A percentile compares a stretch with the other conserved stretches of the same genome.
phyloP scores from a whole-genome alignment of 2,329 filamentous ascomycete genomes.

The Sporothrix inflata region DNA sequence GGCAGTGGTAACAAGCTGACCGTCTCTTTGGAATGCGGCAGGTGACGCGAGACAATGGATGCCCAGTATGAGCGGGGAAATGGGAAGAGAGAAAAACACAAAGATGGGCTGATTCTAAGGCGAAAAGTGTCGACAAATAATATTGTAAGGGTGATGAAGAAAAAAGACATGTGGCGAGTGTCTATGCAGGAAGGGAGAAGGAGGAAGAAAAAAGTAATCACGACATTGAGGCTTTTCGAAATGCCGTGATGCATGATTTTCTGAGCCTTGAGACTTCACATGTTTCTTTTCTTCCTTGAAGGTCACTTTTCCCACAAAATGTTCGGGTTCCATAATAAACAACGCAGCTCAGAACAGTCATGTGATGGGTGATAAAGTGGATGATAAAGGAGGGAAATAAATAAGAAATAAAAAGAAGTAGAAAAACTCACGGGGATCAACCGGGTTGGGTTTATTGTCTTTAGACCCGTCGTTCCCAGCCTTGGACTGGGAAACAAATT shows the following conservation, averaged over 20 bases:
- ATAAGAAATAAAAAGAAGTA: background rate
- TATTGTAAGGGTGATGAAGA: background rate
- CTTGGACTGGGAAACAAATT: background rate
- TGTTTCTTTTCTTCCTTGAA: background rate
- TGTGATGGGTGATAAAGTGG: constrained; percentile 24
- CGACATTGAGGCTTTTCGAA: background rate
- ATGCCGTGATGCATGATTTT: background rate
- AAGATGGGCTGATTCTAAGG: background rate
- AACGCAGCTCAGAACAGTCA: constrained; percentile 17
- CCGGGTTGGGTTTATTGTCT: constrained; percentile 21
- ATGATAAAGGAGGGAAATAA: background rate
- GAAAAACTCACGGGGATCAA: constrained; percentile 25
- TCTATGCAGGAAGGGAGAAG: too few relatives aligned
- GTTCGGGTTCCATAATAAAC: constrained; percentile 6
- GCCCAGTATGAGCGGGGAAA: background rate
- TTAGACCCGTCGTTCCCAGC: constrained; percentile 5
- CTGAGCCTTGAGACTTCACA: background rate
- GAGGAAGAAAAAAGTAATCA: background rate
- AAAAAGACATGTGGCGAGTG: background rate
- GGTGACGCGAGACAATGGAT: background rate
- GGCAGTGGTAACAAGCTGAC: background rate
- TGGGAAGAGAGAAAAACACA: background rate
- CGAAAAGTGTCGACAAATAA: background rate
- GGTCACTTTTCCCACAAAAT: background rate
- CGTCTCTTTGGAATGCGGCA: background rate